Percentiles rank a stretch among this genome's conserved stretches.
Conservation (phyloP, 257 asterid genomes). For the Thymus quinquecostatus region DNA sequence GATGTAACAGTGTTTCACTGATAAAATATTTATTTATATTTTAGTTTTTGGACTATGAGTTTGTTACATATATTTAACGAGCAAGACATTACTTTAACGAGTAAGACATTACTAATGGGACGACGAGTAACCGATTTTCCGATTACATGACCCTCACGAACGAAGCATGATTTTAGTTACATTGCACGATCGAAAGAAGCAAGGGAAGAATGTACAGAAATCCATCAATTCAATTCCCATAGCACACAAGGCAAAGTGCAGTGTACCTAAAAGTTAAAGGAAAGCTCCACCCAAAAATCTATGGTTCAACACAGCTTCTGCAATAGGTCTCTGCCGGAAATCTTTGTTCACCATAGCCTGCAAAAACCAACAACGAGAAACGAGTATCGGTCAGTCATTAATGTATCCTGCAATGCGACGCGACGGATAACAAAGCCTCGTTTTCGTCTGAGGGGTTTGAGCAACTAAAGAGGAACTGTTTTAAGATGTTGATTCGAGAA, state of each 20-base stretch:
- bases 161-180: too few species aligned
- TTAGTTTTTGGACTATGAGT: too few species aligned
- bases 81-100: too few species aligned
- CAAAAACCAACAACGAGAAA: neutral
- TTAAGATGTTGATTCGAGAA: neutral
- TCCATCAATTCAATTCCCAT: neutral
- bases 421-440: neutral
- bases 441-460: neutral
- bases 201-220: too few species aligned
- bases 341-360: constrained; percentile 84
- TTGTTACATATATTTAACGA: too few species aligned
- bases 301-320: constrained; percentile 86
- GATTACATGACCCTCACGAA: too few species aligned
- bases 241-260: neutral
- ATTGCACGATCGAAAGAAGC: too few species aligned
- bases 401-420: neutral
- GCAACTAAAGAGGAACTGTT: neutral
- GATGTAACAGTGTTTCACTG: too few species aligned
- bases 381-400: constrained; percentile 5
- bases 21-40: too few species aligned
- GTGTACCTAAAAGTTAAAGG: constrained; percentile 34
- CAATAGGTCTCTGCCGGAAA: constrained; percentile 76
- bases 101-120: too few species aligned
- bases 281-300: constrained; percentile 63
- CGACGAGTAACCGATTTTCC: too few species aligned